Evolutionary conservation across 441 rosid genomes (phyloP).

Genomic region (Aleurites moluccanus): DNA sequence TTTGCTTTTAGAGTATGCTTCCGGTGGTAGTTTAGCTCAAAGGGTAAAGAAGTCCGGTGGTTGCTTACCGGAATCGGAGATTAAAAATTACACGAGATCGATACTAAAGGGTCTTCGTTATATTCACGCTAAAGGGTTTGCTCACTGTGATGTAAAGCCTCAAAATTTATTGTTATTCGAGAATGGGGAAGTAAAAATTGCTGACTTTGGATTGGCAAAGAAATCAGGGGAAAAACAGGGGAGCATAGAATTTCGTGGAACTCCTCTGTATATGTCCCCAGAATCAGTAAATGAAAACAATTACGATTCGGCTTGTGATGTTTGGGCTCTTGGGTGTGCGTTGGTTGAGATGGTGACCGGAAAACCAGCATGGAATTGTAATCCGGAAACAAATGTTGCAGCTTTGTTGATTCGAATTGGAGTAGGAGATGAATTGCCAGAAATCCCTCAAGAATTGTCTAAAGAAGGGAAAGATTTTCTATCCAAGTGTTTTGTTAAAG

Average conservation of each 20-base stretch:
- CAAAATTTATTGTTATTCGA: conserved; percentile 60
- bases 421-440: conserved; percentile 57
- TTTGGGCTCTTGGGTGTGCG: conserved; percentile 89
- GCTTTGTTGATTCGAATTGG: conserved; percentile 64
- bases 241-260: conserved; percentile 57
- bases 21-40: conserved; percentile 65
- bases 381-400: conserved; percentile 37
- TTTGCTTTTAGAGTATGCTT: conserved; percentile 70
- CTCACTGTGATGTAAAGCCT: conserved; percentile 82
- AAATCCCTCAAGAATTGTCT: conserved; percentile 49
- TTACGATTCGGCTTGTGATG: conserved; percentile 62
- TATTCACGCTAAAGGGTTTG: conserved; percentile 65
- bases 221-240: conserved; percentile 34
- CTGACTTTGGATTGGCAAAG: conserved; percentile 79
- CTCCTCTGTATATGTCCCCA: conserved; percentile 86
- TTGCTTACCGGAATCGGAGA: conserved; percentile 45
- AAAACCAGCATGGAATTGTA: conserved; percentile 60
- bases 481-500: conserved; percentile 57
- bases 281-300: conserved; percentile 68
- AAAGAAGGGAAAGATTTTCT: conserved; percentile 70
- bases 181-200: conserved; percentile 59
- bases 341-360: conserved; percentile 80
- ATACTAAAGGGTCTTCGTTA: conserved; percentile 60
- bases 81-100: conserved; percentile 42
- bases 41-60: conserved; percentile 47